Conservation (phyloP, 257 asterid species). For the Penstemon newberryi region DNA sequence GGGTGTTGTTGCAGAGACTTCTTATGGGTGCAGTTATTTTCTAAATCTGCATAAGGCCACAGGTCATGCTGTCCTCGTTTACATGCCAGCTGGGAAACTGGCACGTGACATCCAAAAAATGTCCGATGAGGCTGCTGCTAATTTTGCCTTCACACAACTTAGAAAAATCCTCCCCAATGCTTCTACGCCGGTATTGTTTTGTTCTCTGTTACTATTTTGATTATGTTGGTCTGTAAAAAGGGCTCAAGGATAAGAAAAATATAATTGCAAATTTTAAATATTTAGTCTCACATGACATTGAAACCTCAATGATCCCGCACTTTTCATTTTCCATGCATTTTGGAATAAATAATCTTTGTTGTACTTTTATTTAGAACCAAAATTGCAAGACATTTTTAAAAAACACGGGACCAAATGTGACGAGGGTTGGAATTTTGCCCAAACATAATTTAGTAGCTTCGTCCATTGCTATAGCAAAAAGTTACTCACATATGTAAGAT, state of each 20-base stretch:
- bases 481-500: constrained; percentile 6
- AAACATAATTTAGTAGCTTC: not conserved
- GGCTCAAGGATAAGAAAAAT: not conserved
- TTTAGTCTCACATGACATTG: no score
- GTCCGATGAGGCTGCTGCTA: constrained; percentile 87
- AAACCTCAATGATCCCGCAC: no score
- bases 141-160: constrained; percentile 76
- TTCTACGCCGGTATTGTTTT: constrained; percentile 65
- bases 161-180: constrained; percentile 84
- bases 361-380: no score
- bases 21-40: constrained; percentile 89
- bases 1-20: constrained; percentile 87
- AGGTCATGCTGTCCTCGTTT: constrained; percentile 85
- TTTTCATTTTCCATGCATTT: no score
- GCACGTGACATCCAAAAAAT: constrained; percentile 89
- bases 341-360: no score
- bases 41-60: constrained; percentile 98
- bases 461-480: no score
- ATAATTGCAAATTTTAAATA: not conserved
- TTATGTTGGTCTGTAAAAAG: not conserved
- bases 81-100: constrained; percentile 94
- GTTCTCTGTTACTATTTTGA: not conserved
- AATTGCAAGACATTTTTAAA: no score
- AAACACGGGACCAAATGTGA: no score
- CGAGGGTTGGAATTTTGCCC: no score